Evolutionary conservation across 2,329 filamentous ascomycete species (phyloP).

Genomic region (Alternaria novae-zelandiae): DNA sequence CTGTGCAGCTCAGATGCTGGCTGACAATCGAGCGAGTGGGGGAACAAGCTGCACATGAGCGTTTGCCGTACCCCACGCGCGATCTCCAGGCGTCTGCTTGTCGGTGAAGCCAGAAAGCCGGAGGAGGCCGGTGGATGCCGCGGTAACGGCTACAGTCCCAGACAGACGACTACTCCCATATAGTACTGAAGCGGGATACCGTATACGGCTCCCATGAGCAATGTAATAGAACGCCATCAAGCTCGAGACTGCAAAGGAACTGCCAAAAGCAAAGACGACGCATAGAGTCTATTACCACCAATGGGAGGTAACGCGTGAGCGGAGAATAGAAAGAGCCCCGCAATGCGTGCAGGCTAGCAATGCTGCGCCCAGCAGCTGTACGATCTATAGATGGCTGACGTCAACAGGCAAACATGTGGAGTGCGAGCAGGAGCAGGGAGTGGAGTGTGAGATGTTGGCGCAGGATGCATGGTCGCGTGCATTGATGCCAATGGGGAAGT

Average conservation of each 20-base stretch:
- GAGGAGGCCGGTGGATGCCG: slow-evolving; percentile 5
- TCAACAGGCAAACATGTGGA: slow-evolving; percentile 3
- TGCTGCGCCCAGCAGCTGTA: slow-evolving; percentile 5
- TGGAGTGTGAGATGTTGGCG: not conserved
- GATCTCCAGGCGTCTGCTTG: slow-evolving; percentile 12
- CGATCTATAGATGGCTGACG: slow-evolving; percentile 13
- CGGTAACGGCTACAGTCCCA: not conserved
- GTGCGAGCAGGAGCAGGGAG: not conserved
- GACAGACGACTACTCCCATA: not conserved
- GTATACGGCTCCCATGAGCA: not conserved
- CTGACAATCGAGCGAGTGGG: slow-evolving; percentile 26
- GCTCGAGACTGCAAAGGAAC: not conserved
- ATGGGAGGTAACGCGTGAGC: not conserved
- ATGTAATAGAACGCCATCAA: not conserved
- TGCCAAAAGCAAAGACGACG: slow-evolving; percentile 24
- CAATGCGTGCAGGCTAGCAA: slow-evolving; percentile 4
- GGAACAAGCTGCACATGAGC: slow-evolving; percentile 19
- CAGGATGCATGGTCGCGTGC: slow-evolving; percentile 3
- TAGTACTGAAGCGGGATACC: not conserved
- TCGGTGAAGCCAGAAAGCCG: slow-evolving; percentile 8
- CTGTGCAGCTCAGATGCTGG: slow-evolving; percentile 22
- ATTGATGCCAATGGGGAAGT: slow-evolving; percentile 18
- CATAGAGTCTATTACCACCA: slow-evolving; percentile 6
- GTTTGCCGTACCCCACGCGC: slow-evolving; percentile 4
- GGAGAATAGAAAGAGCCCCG: slow-evolving; percentile 9